Evolutionary conservation across 768 basidiomycete species (phyloP).

Genomic region (Tephrocybe rancida): DNA sequence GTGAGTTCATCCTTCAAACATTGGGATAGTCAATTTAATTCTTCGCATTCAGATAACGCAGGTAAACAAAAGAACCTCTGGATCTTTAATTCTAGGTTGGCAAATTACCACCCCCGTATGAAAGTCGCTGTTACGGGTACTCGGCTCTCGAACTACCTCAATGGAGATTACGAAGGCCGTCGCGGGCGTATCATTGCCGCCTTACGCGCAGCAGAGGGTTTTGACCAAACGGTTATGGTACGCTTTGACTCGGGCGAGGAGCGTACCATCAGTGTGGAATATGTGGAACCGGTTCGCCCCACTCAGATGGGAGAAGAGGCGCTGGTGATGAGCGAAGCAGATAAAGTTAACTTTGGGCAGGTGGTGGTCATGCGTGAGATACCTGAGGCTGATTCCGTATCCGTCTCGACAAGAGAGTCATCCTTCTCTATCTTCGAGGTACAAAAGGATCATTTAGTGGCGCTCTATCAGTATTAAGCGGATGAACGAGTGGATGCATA

Average conservation of each 20-base stretch:
- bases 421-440: slow-evolving; percentile 38
- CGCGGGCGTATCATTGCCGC: slow-evolving; percentile 28
- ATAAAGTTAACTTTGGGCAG: slow-evolving; percentile 24
- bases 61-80: slow-evolving; percentile 17
- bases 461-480: slow-evolving; percentile 3
- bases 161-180: slow-evolving; percentile 31
- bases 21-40: not conserved
- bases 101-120: slow-evolving; percentile 16
- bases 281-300: slow-evolving; percentile 44
- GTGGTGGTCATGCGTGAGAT: slow-evolving; percentile 47
- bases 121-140: slow-evolving; percentile 19
- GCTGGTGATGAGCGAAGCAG: slow-evolving; percentile 28
- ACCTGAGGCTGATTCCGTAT: slow-evolving; percentile 32
- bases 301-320: slow-evolving; percentile 46
- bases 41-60: not conserved
- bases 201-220: slow-evolving; percentile 25
- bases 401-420: slow-evolving; percentile 38
- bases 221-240: slow-evolving; percentile 25
- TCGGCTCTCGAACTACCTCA: slow-evolving; percentile 21
- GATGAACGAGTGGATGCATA: not conserved
- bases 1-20: not conserved
- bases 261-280: slow-evolving; percentile 38
- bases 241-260: slow-evolving; percentile 33
- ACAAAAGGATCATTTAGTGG: slow-evolving; percentile 33
- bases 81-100: slow-evolving; percentile 22